These are phyloP conservation scores for Apiospora pterosperma DNA, from an alignment of 2,329 filamentous ascomycete species.

Conservation along the genomic window DNA sequence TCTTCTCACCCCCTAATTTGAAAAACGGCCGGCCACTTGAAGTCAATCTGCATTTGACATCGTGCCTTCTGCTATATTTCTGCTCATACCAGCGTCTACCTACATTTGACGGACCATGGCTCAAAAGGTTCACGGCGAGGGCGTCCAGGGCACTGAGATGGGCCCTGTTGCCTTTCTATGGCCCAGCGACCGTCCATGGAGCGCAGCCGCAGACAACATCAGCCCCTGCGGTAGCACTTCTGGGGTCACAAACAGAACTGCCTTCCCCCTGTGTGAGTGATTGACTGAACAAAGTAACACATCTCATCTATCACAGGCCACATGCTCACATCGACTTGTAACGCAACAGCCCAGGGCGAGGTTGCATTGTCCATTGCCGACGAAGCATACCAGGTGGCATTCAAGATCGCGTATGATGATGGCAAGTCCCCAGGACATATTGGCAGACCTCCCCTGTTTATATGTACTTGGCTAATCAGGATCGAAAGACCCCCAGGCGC, in stretches of 20 bases:
- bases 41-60: background rate
- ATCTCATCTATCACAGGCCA: background rate
- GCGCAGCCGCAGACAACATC: constrained; percentile 44
- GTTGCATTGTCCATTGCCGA: constrained; percentile 49
- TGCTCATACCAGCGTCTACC: constrained; percentile 6
- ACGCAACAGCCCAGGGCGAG: constrained; percentile 41
- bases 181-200: constrained; percentile 49
- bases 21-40: background rate
- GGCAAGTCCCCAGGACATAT: constrained; percentile 28
- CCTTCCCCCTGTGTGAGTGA: constrained; percentile 46
- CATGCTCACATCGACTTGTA: background rate
- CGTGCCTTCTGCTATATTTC: background rate
- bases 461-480: background rate
- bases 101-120: constrained; percentile 11
- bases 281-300: too few species aligned
- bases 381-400: constrained; percentile 46
- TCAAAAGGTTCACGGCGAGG: constrained; percentile 22
- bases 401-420: constrained; percentile 44
- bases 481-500: constrained; percentile 22
- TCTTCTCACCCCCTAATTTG: background rate
- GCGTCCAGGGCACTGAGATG: constrained; percentile 35
- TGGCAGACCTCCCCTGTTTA: background rate
- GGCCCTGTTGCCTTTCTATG: constrained; percentile 54
- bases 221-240: constrained; percentile 47
- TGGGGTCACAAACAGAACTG: constrained; percentile 42